phyloP scores from a whole-genome alignment of 805 yeast species.

The Cephaloascus fragrans region DNA sequence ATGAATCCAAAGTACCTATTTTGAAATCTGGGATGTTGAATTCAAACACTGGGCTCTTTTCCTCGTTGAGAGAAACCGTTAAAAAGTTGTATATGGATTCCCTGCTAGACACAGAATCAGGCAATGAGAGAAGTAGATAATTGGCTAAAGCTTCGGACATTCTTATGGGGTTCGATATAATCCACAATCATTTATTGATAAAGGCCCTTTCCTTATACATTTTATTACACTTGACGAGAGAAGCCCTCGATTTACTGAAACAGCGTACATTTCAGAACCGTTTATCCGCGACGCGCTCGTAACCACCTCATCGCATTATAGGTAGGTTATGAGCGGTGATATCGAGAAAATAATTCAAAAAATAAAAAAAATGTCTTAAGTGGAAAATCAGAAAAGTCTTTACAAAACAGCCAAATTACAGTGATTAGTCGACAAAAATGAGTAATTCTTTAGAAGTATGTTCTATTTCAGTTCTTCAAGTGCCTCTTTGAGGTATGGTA shows the following conservation, averaged over 20 bases:
- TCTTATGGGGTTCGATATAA: too few relatives aligned
- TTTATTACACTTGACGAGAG: too few relatives aligned
- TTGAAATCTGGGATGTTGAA: slow-evolving; percentile 76
- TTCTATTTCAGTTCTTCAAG: slow-evolving; percentile 5
- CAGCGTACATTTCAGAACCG: neutral
- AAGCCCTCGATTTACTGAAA: too few relatives aligned
- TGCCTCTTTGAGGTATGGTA: neutral
- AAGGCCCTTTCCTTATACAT: too few relatives aligned
- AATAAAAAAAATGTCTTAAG: neutral
- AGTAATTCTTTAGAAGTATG: slow-evolving; percentile 54
- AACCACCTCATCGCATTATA: neutral
- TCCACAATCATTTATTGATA: too few relatives aligned
- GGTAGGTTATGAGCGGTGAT: neutral
- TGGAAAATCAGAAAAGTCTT: too few relatives aligned
- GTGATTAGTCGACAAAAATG: slow-evolving; percentile 17
- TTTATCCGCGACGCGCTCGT: neutral
- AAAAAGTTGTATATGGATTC: slow-evolving; percentile 36
- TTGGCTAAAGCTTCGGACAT: slow-evolving; percentile 20
- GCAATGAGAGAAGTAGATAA: slow-evolving; percentile 49
- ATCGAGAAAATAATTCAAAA: neutral
- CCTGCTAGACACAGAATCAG: slow-evolving; percentile 36
- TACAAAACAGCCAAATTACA: neutral
- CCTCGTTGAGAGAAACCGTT: slow-evolving; percentile 43
- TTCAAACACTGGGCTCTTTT: slow-evolving; percentile 45
- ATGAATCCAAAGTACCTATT: slow-evolving; percentile 88